Percentiles rank a stretch among this genome's conserved stretches.
These are phyloP conservation scores for Kuraishia ogatae DNA, from an alignment of 805 yeast species.

Conservation along the genomic window DNA sequence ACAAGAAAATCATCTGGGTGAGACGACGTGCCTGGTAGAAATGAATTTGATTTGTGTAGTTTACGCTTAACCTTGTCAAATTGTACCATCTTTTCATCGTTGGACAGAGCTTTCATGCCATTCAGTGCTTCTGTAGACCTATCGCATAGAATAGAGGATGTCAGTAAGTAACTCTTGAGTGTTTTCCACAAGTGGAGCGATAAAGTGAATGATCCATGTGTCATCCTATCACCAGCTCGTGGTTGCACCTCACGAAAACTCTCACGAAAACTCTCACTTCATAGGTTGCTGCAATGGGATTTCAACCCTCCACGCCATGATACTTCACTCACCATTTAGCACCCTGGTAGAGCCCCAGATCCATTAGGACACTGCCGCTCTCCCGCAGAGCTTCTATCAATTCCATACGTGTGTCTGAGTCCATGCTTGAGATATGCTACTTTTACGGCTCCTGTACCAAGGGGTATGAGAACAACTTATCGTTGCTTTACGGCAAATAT, in stretches of 20 bases:
- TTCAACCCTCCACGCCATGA: too few species aligned
- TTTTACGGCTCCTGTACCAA: too few species aligned
- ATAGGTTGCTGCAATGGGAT: too few species aligned
- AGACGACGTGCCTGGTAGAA: background rate
- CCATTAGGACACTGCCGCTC: conserved; percentile 37
- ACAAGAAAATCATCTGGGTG: conserved; percentile 13
- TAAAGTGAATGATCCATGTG: too few species aligned
- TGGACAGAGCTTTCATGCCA: conserved; percentile 34
- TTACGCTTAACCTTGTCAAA: background rate
- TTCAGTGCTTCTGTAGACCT: conserved; percentile 64
- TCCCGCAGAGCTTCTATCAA: conserved; percentile 22
- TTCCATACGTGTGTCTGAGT: conserved; percentile 17
- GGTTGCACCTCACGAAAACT: too few species aligned
- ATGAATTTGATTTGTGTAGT: conserved; percentile 3
- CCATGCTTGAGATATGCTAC: conserved; percentile 12
- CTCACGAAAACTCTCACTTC: too few species aligned
- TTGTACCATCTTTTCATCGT: conserved; percentile 11
- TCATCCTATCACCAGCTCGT: too few species aligned
- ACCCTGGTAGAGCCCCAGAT: conserved; percentile 55
- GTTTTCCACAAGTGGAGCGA: too few species aligned
- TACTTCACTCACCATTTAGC: conserved; percentile 56
- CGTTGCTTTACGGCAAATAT: too few species aligned
- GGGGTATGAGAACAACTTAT: too few species aligned
- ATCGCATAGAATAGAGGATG: background rate
- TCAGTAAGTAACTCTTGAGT: background rate